Evolutionary conservation across 2,329 filamentous ascomycete genomes (phyloP).

Genomic region (Coccinonectria pachysandricola): DNA sequence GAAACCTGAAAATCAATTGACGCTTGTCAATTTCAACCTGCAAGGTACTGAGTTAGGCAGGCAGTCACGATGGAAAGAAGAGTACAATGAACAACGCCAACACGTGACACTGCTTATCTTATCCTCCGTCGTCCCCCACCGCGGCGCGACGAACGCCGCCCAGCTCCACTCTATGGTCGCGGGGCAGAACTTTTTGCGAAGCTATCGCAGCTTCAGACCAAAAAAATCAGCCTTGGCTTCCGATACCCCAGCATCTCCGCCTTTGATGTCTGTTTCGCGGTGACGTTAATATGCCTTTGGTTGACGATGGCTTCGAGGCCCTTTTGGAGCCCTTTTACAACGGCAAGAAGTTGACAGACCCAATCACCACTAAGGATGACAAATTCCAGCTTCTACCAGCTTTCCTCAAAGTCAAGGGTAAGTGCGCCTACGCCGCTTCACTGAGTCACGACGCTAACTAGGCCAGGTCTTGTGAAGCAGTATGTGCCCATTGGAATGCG

Average conservation of each 20-base stretch:
- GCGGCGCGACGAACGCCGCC: conserved; percentile 12
- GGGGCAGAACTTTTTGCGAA: conserved; percentile 24
- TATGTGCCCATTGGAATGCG: too few relatives aligned
- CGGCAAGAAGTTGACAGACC: conserved; percentile 56
- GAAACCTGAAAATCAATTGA: too few relatives aligned
- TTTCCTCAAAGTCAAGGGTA: conserved; percentile 93
- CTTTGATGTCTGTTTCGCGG: conserved; percentile 22
- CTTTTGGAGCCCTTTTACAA: conserved; percentile 58
- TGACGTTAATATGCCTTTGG: conserved; percentile 37
- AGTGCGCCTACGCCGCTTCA: conserved; percentile 11
- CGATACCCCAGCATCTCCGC: conserved; percentile 6
- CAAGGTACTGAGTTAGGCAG: too few relatives aligned
- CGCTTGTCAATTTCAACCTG: too few relatives aligned
- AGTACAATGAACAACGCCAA: not conserved
- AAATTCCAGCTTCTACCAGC: conserved; percentile 96
- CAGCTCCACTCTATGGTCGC: conserved; percentile 17
- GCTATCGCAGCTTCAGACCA: conserved; percentile 17
- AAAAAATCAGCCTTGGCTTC: conserved; percentile 13
- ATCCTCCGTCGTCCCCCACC: conserved; percentile 19
- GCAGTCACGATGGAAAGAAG: too few relatives aligned
- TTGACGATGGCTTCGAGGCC: conserved; percentile 56
- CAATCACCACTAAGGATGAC: conserved; percentile 60
- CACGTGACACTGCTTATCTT: conserved; percentile 14
- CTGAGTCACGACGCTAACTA: conserved; percentile 15
- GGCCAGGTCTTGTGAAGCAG: conserved; percentile 72